Percentiles rank a stretch among this genome's conserved stretches.
These are phyloP conservation scores for Penicillium alfredii DNA, from an alignment of 495 filamentous ascomycete genomes.

Conservation along the genomic window DNA sequence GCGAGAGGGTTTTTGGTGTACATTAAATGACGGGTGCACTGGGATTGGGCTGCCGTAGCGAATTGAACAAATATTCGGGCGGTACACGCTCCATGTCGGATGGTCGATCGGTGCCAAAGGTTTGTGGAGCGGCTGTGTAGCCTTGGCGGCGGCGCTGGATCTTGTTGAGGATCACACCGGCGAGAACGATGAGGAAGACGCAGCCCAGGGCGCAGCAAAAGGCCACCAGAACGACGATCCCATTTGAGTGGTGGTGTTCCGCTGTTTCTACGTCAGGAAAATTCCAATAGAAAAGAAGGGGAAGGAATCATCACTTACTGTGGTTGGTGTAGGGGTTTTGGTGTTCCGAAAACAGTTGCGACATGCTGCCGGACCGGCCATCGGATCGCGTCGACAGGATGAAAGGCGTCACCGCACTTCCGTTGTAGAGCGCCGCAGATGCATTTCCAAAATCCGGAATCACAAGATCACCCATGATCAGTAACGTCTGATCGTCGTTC, in stretches of 20 bases:
- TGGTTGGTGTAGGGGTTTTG: slow-evolving; percentile 54
- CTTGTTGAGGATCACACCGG: slow-evolving; percentile 77
- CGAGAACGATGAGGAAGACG: slow-evolving; percentile 81
- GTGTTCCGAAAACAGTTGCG: slow-evolving; percentile 70
- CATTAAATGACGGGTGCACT: slow-evolving; percentile 35
- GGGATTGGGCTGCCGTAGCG: slow-evolving; percentile 37
- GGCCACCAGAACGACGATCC: slow-evolving; percentile 86
- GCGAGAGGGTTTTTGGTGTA: slow-evolving; percentile 17
- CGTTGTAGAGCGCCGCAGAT: slow-evolving; percentile 85
- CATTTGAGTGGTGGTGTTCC: slow-evolving; percentile 64
- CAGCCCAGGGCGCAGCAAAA: slow-evolving; percentile 82
- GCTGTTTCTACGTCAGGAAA: slow-evolving; percentile 17
- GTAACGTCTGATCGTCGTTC: slow-evolving; percentile 59
- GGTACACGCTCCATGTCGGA: slow-evolving; percentile 74
- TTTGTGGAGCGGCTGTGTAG: slow-evolving; percentile 74
- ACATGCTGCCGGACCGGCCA: slow-evolving; percentile 63
- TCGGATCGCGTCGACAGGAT: slow-evolving; percentile 63
- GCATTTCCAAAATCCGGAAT: slow-evolving; percentile 72
- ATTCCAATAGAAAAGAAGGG: slow-evolving; percentile 7
- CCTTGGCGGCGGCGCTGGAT: slow-evolving; percentile 80
- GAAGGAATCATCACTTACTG: slow-evolving; percentile 41
- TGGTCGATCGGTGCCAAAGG: slow-evolving; percentile 61
- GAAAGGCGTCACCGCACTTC: slow-evolving; percentile 69
- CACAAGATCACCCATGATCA: slow-evolving; percentile 73
- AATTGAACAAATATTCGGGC: slow-evolving; percentile 70